Evolutionary conservation across 768 basidiomycete species (phyloP), one percentile per base, ranked within the genome.

Genomic region (Suillus brevipes): DNA sequence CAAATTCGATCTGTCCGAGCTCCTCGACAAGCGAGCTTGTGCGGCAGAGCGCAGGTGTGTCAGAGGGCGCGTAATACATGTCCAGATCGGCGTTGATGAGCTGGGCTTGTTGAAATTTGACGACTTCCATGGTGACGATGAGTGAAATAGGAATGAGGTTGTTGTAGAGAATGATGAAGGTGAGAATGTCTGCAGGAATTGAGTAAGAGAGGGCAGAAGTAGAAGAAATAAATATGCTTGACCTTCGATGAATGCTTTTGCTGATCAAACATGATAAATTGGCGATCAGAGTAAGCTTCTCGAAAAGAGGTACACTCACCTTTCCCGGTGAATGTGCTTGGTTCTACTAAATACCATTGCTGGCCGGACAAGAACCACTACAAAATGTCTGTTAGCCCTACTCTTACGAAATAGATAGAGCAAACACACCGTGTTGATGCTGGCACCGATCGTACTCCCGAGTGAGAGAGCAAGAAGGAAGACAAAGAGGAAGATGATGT

Each of bases 81-180:
- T 99, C 97, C 60, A 97, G 86, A 77, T 97, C 97, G 31, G 87
- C 95, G 77, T 99, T 99, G 83, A 99, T 99, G 61, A 98, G 85
- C 42, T 93, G 91, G 1, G 97, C 96, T 79, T 99, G 97, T 75
- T 97, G 95, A 73, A 91, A 99, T 76, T 98, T 98, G 80, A 99
- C 97, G 40, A 99, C 92, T 81, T 99, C 97, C 91, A 99, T 99
- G 4, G 97, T 99, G 70, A 99, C 97, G 71, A 99, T 97, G 70
- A 99, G 89, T 63, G 97, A 99, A 72, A 99, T 99, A 4, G 97
- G 97, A 66, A 99, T 99, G 70, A 99, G 85, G 80, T 99, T 99
- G 82, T 98, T 99, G 83, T 98, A 99, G 47, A 98, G 84, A 77
- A 99, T 97, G 78, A 99, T 93, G 81, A 98, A 99, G 12, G 97